Evolutionary conservation across 768 basidiomycete species (phyloP).

Genomic region (Rhizopogon vulgaris): DNA sequence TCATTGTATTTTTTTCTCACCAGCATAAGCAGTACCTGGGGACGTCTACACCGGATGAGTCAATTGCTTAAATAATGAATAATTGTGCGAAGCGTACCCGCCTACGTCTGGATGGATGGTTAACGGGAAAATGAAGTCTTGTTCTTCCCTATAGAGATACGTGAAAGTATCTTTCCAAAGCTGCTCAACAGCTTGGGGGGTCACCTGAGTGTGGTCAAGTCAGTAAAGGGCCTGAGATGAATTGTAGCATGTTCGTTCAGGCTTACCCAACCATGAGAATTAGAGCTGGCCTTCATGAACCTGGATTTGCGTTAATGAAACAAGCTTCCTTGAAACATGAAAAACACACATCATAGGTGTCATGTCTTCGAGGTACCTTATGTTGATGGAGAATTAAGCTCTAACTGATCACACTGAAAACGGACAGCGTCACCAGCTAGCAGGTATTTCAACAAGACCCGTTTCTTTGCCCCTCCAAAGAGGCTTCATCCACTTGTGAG

Average conservation of each 20-base stretch:
- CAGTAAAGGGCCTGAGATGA: background rate
- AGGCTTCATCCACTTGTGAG: constrained; percentile 68
- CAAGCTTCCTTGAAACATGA: background rate
- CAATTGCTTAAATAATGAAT: background rate
- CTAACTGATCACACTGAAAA: background rate
- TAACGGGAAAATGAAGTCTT: constrained; percentile 60
- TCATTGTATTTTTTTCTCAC: constrained; percentile 26
- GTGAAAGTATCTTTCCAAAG: constrained; percentile 70
- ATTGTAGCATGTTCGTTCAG: background rate
- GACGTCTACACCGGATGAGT: constrained; percentile 30
- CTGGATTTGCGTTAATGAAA: constrained; percentile 22
- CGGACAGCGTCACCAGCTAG: constrained; percentile 45
- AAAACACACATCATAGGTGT: constrained; percentile 58
- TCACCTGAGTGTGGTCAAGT: constrained; percentile 34
- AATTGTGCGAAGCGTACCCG: constrained; percentile 35
- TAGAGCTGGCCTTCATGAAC: constrained; percentile 59
- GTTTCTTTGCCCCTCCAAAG: constrained; percentile 55
- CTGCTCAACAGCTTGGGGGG: constrained; percentile 52
- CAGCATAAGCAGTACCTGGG: constrained; percentile 66
- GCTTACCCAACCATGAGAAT: constrained; percentile 62
- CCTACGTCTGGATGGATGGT: constrained; percentile 72
- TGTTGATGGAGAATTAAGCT: background rate
- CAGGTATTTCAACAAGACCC: constrained; percentile 55
- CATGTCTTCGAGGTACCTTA: constrained; percentile 60
- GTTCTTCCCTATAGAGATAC: constrained; percentile 56